A percentile compares a stretch with the other conserved stretches of the same genome.
Conservation (phyloP, 345 rosid species). For the Aegle marmelos region DNA sequence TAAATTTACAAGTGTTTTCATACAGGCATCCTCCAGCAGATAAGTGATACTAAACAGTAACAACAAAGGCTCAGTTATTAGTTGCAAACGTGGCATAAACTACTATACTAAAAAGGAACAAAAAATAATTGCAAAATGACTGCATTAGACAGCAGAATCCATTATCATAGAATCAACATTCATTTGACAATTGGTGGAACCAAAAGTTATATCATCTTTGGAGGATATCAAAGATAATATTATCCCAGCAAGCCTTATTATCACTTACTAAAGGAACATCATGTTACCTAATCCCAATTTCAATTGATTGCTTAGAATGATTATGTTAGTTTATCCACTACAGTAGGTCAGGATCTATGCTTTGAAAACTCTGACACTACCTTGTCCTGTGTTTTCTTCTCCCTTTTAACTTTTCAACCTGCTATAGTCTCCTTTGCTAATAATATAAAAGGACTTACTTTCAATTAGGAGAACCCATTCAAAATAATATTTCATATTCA, state of each 20-base stretch:
- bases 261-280: not conserved
- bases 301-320: not conserved
- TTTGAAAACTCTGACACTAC: not conserved
- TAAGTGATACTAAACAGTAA: constrained; percentile 34
- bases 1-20: constrained; percentile 44
- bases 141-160: not conserved
- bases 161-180: not conserved
- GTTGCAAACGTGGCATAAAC: not conserved
- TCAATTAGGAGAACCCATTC: not conserved
- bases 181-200: not conserved
- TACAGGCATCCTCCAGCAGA: constrained; percentile 51
- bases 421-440: not conserved
- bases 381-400: not conserved
- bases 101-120: not conserved
- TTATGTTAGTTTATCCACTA: not conserved
- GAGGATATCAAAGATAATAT: constrained; percentile 1
- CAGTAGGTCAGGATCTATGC: not conserved
- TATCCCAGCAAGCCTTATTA: not conserved
- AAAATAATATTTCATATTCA: not conserved
- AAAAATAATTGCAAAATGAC: not conserved
- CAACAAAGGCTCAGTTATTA: constrained; percentile 1
- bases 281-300: not conserved
- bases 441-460: not conserved
- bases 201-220: not conserved
- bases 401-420: not conserved